A percentile compares a stretch with the other conserved stretches of the same genome.
Evolutionary conservation across 306 rosid genomes (phyloP).

Genomic region (Quercus cerris): DNA sequence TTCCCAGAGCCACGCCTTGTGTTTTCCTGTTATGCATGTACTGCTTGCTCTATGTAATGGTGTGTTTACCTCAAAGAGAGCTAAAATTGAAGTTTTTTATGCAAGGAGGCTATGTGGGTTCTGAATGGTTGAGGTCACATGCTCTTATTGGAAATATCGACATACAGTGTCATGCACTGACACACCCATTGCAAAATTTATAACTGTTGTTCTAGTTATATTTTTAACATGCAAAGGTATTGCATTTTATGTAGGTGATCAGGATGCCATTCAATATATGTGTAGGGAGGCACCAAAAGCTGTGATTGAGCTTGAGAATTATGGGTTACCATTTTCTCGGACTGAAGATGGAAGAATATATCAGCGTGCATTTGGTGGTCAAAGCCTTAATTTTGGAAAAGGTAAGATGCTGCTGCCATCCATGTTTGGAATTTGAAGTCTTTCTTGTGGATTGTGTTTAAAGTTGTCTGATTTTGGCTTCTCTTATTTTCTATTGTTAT

Average conservation of each 20-base stretch:
- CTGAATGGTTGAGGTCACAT: not conserved
- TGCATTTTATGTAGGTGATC: slow-evolving; percentile 62
- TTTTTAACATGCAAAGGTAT: slow-evolving; percentile 19
- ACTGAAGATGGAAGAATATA: slow-evolving; percentile 89
- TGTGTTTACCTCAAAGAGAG: slow-evolving; percentile 14
- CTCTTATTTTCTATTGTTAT: slow-evolving; percentile 24
- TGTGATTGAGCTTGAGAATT: slow-evolving; percentile 87
- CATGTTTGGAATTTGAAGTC: slow-evolving; percentile 4
- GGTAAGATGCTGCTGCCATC: slow-evolving; percentile 36
- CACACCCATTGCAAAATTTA: not conserved
- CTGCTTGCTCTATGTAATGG: not conserved
- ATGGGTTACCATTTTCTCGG: slow-evolving; percentile 84
- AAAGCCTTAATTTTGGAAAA: slow-evolving; percentile 89
- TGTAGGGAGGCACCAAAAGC: slow-evolving; percentile 97
- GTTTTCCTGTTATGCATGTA: not conserved
- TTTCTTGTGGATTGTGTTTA: not conserved
- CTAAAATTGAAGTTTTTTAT: not conserved
- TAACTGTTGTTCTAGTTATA: not conserved
- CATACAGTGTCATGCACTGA: not conserved
- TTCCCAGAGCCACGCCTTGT: not conserved
- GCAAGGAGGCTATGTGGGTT: not conserved
- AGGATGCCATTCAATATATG: slow-evolving; percentile 96
- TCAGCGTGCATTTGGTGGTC: slow-evolving; percentile 98
- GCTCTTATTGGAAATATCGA: not conserved
- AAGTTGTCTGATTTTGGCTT: slow-evolving; percentile 20